Base-by-base conservation (phyloP, 225 moss, liverwort and hornwort species). In the Sphagnum contortum region DNA sequence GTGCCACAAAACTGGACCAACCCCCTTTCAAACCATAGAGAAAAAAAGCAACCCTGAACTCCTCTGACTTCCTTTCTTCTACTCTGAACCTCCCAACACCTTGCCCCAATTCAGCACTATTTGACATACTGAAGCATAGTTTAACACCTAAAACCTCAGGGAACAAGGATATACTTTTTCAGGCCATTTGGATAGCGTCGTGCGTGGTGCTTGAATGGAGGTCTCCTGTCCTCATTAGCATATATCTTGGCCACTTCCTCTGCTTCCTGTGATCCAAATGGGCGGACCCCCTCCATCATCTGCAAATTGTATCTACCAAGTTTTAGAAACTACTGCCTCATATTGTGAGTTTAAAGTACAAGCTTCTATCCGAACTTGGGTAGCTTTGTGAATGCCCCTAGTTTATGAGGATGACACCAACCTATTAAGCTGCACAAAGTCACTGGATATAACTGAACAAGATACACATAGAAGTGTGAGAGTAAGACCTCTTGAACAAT, bases 231-330 rank as follows among this genome's bases (percentile, higher is more conserved):
- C 6, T 73, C 64, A 10, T 70, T 57, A 29, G 57, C 71, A 71
- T 83, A 87, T 2, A 63, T 62, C 66, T 73, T 74, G 2, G 88
- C 91, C 50, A 76, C 88, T 63, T 73, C 73, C 49, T 88, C 87
- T 52, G 84, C 78, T 73, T 51, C 29, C 70, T 66, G 55, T 47
- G 47, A 0, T 8, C 48, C 49, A 65, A 89, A 94, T 6, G 91
- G 88, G n/a, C 10, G 70, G 52, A 71, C 81, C 56, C 89, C 94
- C 70, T 94, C 91, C 68, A 94, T 73, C 94, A 94, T 91, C 89
- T 89, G 60, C 71, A 69, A 11, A 50, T 29, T 29, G 0, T 29
- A 29, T 29, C 29, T 29, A 29, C 29, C 29, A 29, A 29, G 1
- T 29, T 29, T 29, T 29, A 29, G 29, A 29, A 29, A 29, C 29